Percentiles rank a stretch among this genome's conserved stretches.
Evolutionary conservation across 2,329 filamentous ascomycete species (phyloP).

Genomic region (Teratosphaeria nubilosa): DNA sequence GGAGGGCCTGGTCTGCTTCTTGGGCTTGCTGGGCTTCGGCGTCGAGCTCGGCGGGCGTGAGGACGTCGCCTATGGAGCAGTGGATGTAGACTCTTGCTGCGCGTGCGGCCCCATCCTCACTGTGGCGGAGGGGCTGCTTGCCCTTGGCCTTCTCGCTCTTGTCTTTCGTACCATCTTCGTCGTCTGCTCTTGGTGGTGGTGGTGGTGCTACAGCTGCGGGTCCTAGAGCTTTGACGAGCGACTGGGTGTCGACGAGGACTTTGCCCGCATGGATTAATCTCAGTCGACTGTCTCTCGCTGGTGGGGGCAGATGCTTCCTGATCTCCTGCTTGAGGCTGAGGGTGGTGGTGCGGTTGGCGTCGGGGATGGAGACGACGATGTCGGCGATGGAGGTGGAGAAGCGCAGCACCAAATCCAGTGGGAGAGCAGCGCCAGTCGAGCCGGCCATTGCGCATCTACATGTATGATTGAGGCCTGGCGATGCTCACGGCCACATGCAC

Average conservation of each 20-base stretch:
- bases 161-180: constrained; percentile 11
- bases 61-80: constrained; percentile 72
- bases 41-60: constrained; percentile 59
- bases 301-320: constrained; percentile 55
- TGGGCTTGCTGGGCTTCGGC: constrained; percentile 47
- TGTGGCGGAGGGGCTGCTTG: constrained; percentile 48
- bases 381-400: constrained; percentile 82
- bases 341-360: constrained; percentile 59
- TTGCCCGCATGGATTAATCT: constrained; percentile 86
- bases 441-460: background rate
- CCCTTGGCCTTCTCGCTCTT: constrained; percentile 47
- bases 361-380: constrained; percentile 63
- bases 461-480: too few species aligned
- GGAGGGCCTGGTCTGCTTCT: constrained; percentile 29
- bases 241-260: constrained; percentile 63
- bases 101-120: constrained; percentile 13
- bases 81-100: constrained; percentile 69
- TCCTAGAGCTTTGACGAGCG: constrained; percentile 59
- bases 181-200: constrained; percentile 23
- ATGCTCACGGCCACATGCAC: background rate
- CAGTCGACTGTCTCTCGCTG: constrained; percentile 58
- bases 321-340: constrained; percentile 74
- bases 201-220: constrained; percentile 48
- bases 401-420: constrained; percentile 69
- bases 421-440: background rate